phyloP scores from a whole-genome alignment of 768 basidiomycete genomes.

The Dentipellis sp. region DNA sequence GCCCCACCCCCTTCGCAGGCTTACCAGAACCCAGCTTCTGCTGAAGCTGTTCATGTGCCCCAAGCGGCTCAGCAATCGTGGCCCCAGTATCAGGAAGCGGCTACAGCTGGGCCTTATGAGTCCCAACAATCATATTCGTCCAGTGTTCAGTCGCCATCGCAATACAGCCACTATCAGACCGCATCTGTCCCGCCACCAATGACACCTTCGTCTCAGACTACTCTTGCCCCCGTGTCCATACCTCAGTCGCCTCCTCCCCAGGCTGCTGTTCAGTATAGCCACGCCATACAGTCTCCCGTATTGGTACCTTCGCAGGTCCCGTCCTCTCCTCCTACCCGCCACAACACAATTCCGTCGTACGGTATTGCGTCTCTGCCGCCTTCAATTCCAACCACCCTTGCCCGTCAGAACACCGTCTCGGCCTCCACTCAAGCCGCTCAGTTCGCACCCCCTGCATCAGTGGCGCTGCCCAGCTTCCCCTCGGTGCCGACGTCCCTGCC shows the following conservation, averaged over 20 bases:
- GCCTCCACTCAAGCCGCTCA: slow-evolving; percentile 9
- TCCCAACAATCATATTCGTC: slow-evolving; percentile 5
- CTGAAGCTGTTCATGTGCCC: background rate
- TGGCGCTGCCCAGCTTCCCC: slow-evolving; percentile 11
- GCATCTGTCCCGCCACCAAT: slow-evolving; percentile 18
- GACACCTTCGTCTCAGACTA: slow-evolving; percentile 22
- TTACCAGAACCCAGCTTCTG: background rate
- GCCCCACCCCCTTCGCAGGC: slow-evolving; percentile 3
- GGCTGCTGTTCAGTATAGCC: background rate
- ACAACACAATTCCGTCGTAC: slow-evolving; percentile 13
- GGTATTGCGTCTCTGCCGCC: slow-evolving; percentile 3
- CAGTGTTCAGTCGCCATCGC: background rate
- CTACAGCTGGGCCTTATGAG: background rate
- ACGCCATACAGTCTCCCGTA: background rate
- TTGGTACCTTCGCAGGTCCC: background rate
- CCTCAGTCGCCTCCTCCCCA: slow-evolving; percentile 8
- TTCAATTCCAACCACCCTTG: slow-evolving; percentile 10
- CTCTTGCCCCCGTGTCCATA: slow-evolving; percentile 7
- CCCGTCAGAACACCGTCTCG: slow-evolving; percentile 10
- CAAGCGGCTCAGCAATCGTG: slow-evolving; percentile 7
- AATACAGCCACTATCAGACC: slow-evolving; percentile 16
- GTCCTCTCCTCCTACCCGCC: slow-evolving; percentile 4
- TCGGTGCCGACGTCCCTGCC: slow-evolving; percentile 13
- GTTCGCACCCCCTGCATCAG: slow-evolving; percentile 3
- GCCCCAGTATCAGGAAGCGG: background rate